A percentile compares a stretch with the other conserved stretches of the same genome.
phyloP scores from a whole-genome alignment of 257 asterid genomes.

The Solanum ossicruentum region DNA sequence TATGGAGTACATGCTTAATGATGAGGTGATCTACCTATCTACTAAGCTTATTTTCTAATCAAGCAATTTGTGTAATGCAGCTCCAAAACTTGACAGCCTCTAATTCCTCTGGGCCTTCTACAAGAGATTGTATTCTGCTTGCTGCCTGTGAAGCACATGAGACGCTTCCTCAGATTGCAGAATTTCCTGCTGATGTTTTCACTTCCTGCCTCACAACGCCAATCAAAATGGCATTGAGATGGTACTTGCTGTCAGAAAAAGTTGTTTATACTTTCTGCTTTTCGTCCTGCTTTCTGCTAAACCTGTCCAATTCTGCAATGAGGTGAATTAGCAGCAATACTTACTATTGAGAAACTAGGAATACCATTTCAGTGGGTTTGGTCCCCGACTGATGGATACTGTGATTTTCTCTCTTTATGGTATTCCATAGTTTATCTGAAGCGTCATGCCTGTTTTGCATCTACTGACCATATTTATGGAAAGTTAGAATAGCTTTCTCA shows the following conservation, averaged over 20 bases:
- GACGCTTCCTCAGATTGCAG: slow-evolving; percentile 93
- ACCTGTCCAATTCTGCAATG: background rate
- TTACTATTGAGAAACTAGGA: background rate
- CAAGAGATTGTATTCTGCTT: slow-evolving; percentile 68
- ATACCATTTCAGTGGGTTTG: background rate
- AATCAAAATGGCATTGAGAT: slow-evolving; percentile 91
- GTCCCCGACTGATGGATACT: background rate
- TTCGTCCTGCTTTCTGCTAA: background rate
- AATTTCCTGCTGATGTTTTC: slow-evolving; percentile 93
- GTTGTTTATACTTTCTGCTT: background rate
- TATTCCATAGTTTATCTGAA: background rate
- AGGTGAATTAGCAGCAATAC: background rate
- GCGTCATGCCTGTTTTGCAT: background rate
- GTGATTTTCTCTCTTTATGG: background rate
- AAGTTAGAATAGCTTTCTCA: background rate
- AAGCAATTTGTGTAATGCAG: slow-evolving; percentile 22
- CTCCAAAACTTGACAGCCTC: slow-evolving; percentile 63
- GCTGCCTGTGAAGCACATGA: slow-evolving; percentile 84
- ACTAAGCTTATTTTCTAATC: background rate
- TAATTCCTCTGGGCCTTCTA: slow-evolving; percentile 31
- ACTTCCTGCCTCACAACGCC: slow-evolving; percentile 99
- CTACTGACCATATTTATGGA: background rate
- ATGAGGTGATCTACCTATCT: background rate
- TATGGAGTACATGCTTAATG: background rate
- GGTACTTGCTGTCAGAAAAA: slow-evolving; percentile 25